Conservation (phyloP, 2,329 filamentous ascomycete species). For the Ampelomyces quisqualis region DNA sequence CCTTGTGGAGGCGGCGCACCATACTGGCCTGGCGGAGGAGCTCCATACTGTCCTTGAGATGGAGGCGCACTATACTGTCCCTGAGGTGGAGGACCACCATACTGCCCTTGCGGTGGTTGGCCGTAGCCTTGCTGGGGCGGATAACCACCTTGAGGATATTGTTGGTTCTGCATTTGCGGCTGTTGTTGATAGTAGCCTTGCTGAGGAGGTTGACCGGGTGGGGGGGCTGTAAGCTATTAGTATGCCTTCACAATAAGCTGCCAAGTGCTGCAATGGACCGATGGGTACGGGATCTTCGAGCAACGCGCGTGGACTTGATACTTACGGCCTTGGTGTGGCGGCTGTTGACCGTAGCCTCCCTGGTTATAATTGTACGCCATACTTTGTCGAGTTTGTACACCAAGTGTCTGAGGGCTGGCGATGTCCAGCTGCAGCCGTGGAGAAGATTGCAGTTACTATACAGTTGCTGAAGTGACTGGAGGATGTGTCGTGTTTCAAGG, state of each 20-base stretch:
- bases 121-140: constrained; percentile 35
- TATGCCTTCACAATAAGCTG: constrained; percentile 18
- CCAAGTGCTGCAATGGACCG: constrained; percentile 12
- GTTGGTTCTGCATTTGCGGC: constrained; percentile 33
- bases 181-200: constrained; percentile 33
- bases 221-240: constrained; percentile 31
- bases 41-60: constrained; percentile 22
- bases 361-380: constrained; percentile 37
- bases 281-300: constrained; percentile 11
- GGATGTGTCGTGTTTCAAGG: too few species aligned
- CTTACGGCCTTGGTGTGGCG: constrained; percentile 37
- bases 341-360: constrained; percentile 29
- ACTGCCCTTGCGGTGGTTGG: constrained; percentile 26
- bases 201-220: too few species aligned
- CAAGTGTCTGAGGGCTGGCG: too few species aligned
- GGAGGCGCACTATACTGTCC: constrained; percentile 35
- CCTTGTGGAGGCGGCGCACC: constrained; percentile 38
- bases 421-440: too few species aligned
- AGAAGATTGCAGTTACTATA: too few species aligned
- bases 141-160: constrained; percentile 32
- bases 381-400: not conserved
- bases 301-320: constrained; percentile 11
- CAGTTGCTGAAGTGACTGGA: too few species aligned
- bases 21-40: constrained; percentile 25
- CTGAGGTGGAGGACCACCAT: constrained; percentile 34